Base-by-base conservation (phyloP, 2,329 filamentous ascomycete species). In the Paraconiothyrium sp. region DNA sequence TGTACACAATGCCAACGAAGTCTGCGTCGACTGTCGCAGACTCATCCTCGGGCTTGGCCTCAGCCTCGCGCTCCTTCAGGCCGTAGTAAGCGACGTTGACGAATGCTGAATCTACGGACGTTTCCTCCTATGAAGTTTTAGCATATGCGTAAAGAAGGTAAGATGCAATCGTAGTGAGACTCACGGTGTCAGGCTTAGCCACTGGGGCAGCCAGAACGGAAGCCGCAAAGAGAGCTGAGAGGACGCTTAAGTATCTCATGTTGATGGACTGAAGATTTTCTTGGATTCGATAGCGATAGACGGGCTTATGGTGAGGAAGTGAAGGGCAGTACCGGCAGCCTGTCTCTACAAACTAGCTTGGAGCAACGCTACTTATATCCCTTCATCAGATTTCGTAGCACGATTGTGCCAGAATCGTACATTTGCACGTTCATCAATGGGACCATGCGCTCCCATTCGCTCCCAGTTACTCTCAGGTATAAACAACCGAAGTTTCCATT, bases 191-290 rank as follows among this genome's bases (percentile, higher is more conserved):
- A 16, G 39, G 35, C 16, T 35, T n/a, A 22, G 48, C 30, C 9
- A 51, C 48, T 35, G 48, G 48, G 10, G 48, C 48, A 51, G 48
- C 48, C 14, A 51, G 48, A 24, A 51, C 48, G 13, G 48, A 51
- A 22, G 32, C 48, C 30, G 32, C 48, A n/a, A 51, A 51, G 16
- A 51, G 30, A 32, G 48, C 48, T 35, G 48, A 24, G 7, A 51
- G 30, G 20, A 51, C 24, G 48, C 48, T 54, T 20, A 24, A 54
- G 27, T 41, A 54, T 35, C 43, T 54, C 51, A 54, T 54, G 27
- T 7, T 54, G 51, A 20, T 32, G 35, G 22, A 13, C 7, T 20
- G 37, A n/a, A 39, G 20, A 54, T 11, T 16, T 9, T 14, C 20
- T 54, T 27, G 13, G 11, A 11, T 43, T 27, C 30, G 48, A 20